Percentiles rank a stretch among this genome's conserved stretches.
Conservation (phyloP, 176 grass and related monocot species). For the Oryza glaberrima region DNA sequence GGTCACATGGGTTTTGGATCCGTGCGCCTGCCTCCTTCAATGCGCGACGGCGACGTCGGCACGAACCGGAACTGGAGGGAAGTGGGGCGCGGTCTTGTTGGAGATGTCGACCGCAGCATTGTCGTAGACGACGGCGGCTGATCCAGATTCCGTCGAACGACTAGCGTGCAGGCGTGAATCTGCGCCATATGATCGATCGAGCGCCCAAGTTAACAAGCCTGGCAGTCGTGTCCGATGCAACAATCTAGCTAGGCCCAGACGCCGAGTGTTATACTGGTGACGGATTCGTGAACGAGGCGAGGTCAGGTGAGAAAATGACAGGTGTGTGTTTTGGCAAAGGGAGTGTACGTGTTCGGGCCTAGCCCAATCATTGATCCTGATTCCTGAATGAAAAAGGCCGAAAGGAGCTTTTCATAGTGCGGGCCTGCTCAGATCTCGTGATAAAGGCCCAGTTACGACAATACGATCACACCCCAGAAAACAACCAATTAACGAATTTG, state of each 20-base stretch:
- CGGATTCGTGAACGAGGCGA: no score
- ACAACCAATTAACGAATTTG: background rate
- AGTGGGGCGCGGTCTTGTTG: background rate
- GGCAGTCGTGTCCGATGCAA: background rate
- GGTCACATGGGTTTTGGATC: constrained; percentile 4
- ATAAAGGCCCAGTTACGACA: background rate
- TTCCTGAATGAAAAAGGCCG: background rate
- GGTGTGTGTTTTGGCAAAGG: background rate
- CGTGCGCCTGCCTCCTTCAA: background rate
- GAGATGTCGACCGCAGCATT: background rate
- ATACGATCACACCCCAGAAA: background rate
- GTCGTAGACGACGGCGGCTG: background rate
- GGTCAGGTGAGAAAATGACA: no score
- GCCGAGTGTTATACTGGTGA: no score
- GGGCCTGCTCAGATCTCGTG: background rate
- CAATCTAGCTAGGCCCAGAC: no score
- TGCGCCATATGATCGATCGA: no score
- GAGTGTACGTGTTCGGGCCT: background rate
- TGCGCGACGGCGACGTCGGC: background rate
- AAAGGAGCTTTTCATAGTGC: background rate
- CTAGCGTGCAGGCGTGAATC: background rate
- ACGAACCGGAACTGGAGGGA: background rate
- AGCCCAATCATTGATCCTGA: background rate
- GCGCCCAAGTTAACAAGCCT: no score
- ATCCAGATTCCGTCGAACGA: background rate